Conservation (phyloP, 352 stramenopile species). For the Thraustochytrium striatum region DNA sequence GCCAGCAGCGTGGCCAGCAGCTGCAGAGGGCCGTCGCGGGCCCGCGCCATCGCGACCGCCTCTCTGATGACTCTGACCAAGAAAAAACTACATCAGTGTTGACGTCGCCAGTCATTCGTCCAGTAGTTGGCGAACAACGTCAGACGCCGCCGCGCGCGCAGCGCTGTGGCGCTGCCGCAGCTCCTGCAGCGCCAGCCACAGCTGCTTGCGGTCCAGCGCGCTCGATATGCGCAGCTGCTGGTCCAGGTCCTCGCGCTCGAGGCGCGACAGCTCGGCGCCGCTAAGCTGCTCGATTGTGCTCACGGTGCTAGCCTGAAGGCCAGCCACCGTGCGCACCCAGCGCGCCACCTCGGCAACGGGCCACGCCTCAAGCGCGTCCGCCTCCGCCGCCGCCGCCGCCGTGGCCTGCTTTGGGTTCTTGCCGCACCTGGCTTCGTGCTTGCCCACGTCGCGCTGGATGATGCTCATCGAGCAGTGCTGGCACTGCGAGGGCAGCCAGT, state of each 20-base stretch:
- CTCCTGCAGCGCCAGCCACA: slow-evolving; percentile 1
- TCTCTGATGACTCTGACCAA: too few relatives aligned
- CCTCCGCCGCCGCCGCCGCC: too few relatives aligned
- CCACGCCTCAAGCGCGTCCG: not conserved
- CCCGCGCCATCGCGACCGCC: too few relatives aligned
- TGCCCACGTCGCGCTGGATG: slow-evolving; percentile 36
- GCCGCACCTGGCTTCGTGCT: slow-evolving; percentile 35
- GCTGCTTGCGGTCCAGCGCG: slow-evolving; percentile 24
- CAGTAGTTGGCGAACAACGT: slow-evolving; percentile 18
- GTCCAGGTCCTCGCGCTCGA: not conserved
- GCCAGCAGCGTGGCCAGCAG: too few relatives aligned
- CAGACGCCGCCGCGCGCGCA: not conserved
- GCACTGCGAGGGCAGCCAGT: slow-evolving; percentile 39
- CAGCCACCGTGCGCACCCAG: slow-evolving; percentile 7
- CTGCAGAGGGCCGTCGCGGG: too few relatives aligned
- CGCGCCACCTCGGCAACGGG: not conserved
- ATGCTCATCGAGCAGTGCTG: slow-evolving; percentile 30
- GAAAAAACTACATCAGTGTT: too few relatives aligned
- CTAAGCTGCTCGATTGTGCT: not conserved
- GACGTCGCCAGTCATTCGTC: too few relatives aligned
- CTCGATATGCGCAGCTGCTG: not conserved
- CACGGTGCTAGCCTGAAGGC: not conserved
- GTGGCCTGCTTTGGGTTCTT: not conserved
- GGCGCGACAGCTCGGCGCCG: not conserved
- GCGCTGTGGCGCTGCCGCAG: not conserved